Base-by-base conservation (phyloP, 2,329 filamentous ascomycete species). In the Cryphonectria nitschkei region DNA sequence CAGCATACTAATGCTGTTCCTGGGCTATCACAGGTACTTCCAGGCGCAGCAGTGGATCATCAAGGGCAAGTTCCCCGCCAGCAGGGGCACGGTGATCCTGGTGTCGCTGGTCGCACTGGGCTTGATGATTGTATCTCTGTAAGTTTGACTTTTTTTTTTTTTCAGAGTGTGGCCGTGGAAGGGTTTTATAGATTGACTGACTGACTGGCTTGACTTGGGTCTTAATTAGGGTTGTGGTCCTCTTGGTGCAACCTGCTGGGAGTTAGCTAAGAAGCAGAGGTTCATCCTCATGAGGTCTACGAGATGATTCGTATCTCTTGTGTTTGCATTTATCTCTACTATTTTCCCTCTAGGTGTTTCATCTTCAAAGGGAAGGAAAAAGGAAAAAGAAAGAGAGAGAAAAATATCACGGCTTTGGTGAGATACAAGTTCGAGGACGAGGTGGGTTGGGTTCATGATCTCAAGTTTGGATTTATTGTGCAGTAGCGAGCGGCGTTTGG, bases 41-140 rank as follows among this genome's bases (percentile, higher is more conserved):
- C 89, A 93, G 78, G 87, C 88, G 32, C 93, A 96, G 81, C 86
- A 92, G 76, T 96, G 93, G 88, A 88, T 96, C 34, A 90, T 95
- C 72, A 83, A 87, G 72, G 92, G 92, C 74, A 94, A 93, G 78
- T 94, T 73, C 70, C 72, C 72, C 5, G 72, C 72, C 19, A 73
- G 72, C 60, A 61, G 73, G 74, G 92, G 92, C 4, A 93, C 92
- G 32, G 89, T 96, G 61, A 83, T 93, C 63, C 75, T 94, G 52
- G 88, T 95, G 43, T 88, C 90, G 11, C 80, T 88, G 26, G 86
- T 94, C 61, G 89, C 92, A 3, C 83, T 89, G 77, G 84, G 85
- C 3, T 83, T 92, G 72, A 91, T 91, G 84, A 78, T 90, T 52
- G 83, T 85, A 39, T 89, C 86, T 64, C 78, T 92, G 72, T 68